Percentiles rank a stretch among this genome's conserved stretches.
Conservation (phyloP, 495 filamentous ascomycete genomes). For the Lichenothelia convexa region DNA sequence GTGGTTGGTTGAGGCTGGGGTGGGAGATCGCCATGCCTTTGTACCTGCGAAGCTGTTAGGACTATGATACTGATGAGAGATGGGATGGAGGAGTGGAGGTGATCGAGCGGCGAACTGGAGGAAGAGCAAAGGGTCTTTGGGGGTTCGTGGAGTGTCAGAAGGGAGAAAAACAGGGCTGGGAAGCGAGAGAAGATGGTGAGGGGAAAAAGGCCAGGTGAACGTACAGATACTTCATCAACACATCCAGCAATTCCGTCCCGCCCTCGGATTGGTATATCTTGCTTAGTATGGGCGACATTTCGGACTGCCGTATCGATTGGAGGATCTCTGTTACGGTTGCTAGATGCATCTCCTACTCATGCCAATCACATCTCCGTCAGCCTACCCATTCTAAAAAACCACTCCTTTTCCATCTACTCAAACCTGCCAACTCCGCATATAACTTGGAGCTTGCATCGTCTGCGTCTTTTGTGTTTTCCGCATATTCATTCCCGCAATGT, state of each 20-base stretch:
- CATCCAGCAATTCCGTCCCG: conserved; percentile 53
- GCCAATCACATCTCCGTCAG: too few species aligned
- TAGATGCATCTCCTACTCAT: conserved; percentile 53
- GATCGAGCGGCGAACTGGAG: background rate
- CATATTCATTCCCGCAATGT: background rate
- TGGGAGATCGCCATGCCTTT: conserved; percentile 56
- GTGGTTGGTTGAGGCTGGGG: conserved; percentile 19
- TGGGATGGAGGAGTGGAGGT: background rate
- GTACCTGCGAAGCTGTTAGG: conserved; percentile 34
- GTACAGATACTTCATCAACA: conserved; percentile 64
- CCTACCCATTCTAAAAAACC: too few species aligned
- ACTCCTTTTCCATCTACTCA: too few species aligned
- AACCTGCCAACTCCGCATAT: too few species aligned
- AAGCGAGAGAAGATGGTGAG: conserved; percentile 2
- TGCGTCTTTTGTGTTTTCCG: background rate
- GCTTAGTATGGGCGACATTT: conserved; percentile 72
- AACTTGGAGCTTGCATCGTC: background rate
- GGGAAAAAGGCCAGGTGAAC: conserved; percentile 7
- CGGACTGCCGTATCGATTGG: conserved; percentile 73
- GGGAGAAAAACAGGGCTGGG: background rate
- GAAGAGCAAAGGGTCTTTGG: background rate
- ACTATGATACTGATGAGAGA: too few species aligned
- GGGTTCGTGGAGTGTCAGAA: background rate
- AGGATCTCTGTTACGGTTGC: conserved; percentile 71
- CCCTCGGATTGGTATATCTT: conserved; percentile 52